phyloP scores from a whole-genome alignment of 257 asterid species.

The Nicotiana otophora region DNA sequence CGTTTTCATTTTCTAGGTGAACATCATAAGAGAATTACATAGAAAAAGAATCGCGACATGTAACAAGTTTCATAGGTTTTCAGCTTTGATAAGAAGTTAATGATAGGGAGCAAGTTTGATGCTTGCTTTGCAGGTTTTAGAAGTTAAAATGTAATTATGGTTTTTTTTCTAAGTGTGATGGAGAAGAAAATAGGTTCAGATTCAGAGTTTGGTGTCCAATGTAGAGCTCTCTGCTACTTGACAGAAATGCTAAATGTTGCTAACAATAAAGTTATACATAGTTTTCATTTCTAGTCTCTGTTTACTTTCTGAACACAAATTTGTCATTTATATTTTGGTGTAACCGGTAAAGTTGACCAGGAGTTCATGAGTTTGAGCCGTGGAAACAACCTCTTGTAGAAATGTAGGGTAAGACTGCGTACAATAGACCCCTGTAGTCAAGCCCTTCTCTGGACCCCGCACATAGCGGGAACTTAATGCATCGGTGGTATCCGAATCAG shows the following conservation, averaged over 20 bases:
- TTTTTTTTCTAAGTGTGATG: not conserved
- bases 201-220: not conserved
- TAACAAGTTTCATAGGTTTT: not conserved
- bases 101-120: not conserved
- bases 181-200: not conserved
- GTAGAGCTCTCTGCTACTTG: not conserved
- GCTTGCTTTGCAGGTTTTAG: not conserved
- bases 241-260: not conserved
- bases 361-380: too few relatives aligned
- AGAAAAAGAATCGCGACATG: not conserved
- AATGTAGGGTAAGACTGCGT: too few relatives aligned
- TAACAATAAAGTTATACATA: slow-evolving; percentile 7
- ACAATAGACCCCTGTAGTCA: too few relatives aligned
- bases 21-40: not conserved
- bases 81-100: not conserved
- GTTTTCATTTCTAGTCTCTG: not conserved
- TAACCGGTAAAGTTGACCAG: too few relatives aligned
- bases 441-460: too few relatives aligned
- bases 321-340: too few relatives aligned
- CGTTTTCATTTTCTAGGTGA: not conserved
- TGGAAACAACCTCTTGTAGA: too few relatives aligned
- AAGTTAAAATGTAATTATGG: not conserved
- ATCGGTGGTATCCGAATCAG: too few relatives aligned
- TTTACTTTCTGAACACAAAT: not conserved
- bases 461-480: too few relatives aligned